Evolutionary conservation across 257 asterid genomes (phyloP).

Genomic region (Solanum chilense): DNA sequence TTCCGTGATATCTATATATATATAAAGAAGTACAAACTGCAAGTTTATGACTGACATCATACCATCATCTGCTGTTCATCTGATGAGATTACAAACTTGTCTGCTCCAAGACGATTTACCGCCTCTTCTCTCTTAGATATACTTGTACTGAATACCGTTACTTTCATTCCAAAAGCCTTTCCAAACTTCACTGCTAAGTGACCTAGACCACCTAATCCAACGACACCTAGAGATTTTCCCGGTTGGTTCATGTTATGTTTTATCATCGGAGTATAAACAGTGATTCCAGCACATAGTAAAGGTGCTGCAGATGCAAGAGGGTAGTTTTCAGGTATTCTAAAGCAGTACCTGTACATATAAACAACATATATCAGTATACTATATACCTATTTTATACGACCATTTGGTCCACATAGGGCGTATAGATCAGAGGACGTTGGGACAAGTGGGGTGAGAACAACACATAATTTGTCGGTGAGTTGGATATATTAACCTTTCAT

Average conservation of each 20-base stretch:
- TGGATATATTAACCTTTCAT: slow-evolving; percentile 37
- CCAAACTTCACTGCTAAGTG: slow-evolving; percentile 96
- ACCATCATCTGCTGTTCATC: slow-evolving; percentile 72
- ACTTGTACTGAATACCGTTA: slow-evolving; percentile 83
- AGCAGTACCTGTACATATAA: slow-evolving; percentile 53
- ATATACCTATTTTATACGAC: background rate
- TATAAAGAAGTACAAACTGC: background rate
- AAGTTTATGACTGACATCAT: background rate
- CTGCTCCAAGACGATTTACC: slow-evolving; percentile 63
- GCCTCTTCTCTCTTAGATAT: slow-evolving; percentile 71
- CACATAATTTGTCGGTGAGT: background rate
- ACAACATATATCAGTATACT: background rate
- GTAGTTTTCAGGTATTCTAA: slow-evolving; percentile 52
- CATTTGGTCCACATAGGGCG: background rate
- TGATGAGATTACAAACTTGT: slow-evolving; percentile 63
- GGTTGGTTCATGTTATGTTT: slow-evolving; percentile 77
- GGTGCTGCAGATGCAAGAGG: slow-evolving; percentile 82
- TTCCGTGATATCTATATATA: background rate
- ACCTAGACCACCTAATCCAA: slow-evolving; percentile 95
- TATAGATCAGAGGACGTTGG: background rate
- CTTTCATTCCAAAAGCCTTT: slow-evolving; percentile 86
- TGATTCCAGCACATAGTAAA: slow-evolving; percentile 89
- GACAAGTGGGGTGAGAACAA: background rate
- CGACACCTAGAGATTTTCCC: slow-evolving; percentile 79
- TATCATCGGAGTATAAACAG: slow-evolving; percentile 83